A percentile compares a stretch with the other conserved stretches of the same genome.
phyloP scores from a whole-genome alignment of 2,329 filamentous ascomycete species.

The Ophiostoma australiae region DNA sequence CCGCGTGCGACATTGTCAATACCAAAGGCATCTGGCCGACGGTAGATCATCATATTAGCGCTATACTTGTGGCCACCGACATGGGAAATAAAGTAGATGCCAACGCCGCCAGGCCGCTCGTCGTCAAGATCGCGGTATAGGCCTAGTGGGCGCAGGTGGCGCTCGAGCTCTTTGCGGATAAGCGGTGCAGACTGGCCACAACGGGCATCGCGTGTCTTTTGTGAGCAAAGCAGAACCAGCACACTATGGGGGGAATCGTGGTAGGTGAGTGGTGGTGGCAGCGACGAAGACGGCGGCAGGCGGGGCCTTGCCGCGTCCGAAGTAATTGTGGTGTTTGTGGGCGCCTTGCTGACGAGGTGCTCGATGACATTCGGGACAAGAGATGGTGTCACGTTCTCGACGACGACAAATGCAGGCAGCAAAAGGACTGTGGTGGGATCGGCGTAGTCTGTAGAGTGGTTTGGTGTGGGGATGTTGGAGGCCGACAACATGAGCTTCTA shows the following conservation, averaged over 20 bases:
- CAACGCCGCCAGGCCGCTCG: slow-evolving; percentile 82
- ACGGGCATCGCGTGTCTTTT: slow-evolving; percentile 87
- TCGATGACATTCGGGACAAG: slow-evolving; percentile 67
- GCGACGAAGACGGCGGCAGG: slow-evolving; percentile 31
- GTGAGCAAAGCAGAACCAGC: slow-evolving; percentile 88
- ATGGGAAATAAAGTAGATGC: slow-evolving; percentile 94
- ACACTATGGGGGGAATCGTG: slow-evolving; percentile 74
- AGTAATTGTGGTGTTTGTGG: slow-evolving; percentile 60
- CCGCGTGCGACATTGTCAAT: slow-evolving; percentile 43
- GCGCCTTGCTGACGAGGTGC: slow-evolving; percentile 62
- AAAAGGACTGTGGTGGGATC: slow-evolving; percentile 74
- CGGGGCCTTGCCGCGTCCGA: neutral
- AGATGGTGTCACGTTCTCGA: slow-evolving; percentile 77
- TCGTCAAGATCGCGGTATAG: slow-evolving; percentile 85
- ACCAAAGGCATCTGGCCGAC: slow-evolving; percentile 56
- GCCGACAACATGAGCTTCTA: slow-evolving; percentile 86
- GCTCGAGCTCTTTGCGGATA: slow-evolving; percentile 80
- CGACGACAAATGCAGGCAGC: slow-evolving; percentile 74
- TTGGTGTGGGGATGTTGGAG: slow-evolving; percentile 80
- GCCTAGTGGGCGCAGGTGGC: slow-evolving; percentile 78
- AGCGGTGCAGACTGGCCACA: slow-evolving; percentile 92
- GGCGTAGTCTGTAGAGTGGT: slow-evolving; percentile 57
- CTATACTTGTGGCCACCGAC: slow-evolving; percentile 96
- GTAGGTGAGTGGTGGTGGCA: slow-evolving; percentile 37
- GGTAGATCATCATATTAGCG: slow-evolving; percentile 90